Evolutionary conservation across 176 grass and related monocot species (phyloP), one percentile per base, ranked within the genome.

Genomic region (Carex scoparia): DNA sequence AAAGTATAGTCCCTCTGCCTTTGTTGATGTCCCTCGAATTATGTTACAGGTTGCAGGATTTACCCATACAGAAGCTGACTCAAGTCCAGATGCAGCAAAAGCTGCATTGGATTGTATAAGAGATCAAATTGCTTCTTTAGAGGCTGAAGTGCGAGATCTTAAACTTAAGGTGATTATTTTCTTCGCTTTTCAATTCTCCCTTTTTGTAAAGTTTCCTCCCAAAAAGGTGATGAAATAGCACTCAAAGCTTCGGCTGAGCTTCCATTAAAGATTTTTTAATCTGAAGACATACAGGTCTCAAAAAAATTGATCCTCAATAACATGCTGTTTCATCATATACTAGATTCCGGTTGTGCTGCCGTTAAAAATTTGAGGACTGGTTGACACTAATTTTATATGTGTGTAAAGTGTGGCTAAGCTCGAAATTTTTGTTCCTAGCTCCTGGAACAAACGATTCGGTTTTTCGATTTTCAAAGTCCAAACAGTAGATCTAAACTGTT

Each of bases 21-120:
- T 51, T 2, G 9, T 51, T 51, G 48, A 51, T 51, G 48, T 15
- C 13, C 13, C 61, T 81, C 57, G 44, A 12, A 65, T 56, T 51
- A 16, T 81, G 31, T 37, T 82, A 80, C 85, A 98, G 95, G 85
- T 88, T 14, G 95, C 95, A 65, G 86, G 93, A 84, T 84, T 93
- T 86, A 67, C 42, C 69, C 81, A 91, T 70, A 72, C 83, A 23
- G 84, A 86, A 61, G 57, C 75, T 48, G 79, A 89, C 59, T 32
- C 59, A 30, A 95, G 80, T 87, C 86, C 87, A 81, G 32, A 85
- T 77, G 86, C 89, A 89, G 89, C 95, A 79, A 48, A 90, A 81
- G 88, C 89, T 46, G 90, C 91, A 64, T 80, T 95, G 51, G 81
- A 90, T 86, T 84, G 82, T 82, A 78, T 98, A 66, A 89, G 90